Conservation (phyloP, 2,329 filamentous ascomycete genomes). For the Ophiostoma pallidulum region DNA sequence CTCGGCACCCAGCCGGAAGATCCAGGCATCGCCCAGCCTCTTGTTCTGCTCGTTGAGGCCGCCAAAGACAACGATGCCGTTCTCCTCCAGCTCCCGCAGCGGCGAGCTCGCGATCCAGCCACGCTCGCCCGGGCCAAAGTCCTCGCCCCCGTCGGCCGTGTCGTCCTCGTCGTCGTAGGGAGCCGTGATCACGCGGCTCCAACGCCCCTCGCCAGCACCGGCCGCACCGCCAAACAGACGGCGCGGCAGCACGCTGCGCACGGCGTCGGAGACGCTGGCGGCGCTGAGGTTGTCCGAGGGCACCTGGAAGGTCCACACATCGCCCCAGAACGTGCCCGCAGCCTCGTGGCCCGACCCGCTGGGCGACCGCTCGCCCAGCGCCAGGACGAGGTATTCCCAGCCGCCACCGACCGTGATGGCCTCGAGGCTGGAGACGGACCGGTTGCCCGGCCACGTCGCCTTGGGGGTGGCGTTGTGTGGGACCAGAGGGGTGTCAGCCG, state of each 20-base stretch:
- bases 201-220: conserved; percentile 46
- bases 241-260: conserved; percentile 12
- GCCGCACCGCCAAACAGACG: conserved; percentile 10
- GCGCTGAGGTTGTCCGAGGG: conserved; percentile 45
- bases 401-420: conserved; percentile 50
- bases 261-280: conserved; percentile 47
- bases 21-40: conserved; percentile 53
- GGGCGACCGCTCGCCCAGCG: conserved; percentile 47
- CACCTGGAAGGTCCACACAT: conserved; percentile 57
- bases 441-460: conserved; percentile 37
- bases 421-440: conserved; percentile 46
- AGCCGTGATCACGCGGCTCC: conserved; percentile 38
- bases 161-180: conserved; percentile 43
- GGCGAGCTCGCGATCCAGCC: conserved; percentile 50
- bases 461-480: conserved; percentile 11
- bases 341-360: conserved; percentile 39
- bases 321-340: conserved; percentile 45
- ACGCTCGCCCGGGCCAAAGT: conserved; percentile 40
- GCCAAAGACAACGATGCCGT: conserved; percentile 51
- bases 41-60: conserved; percentile 43
- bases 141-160: conserved; percentile 29
- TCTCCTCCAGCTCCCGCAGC: conserved; percentile 50
- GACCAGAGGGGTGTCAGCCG: conserved; percentile 12
- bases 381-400: conserved; percentile 52
- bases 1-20: conserved; percentile 42